Percentiles rank a stretch among this genome's conserved stretches.
Evolutionary conservation across 371 early-diverging fungal species (phyloP).

Genomic region (Nosema muscidifuracis): DNA sequence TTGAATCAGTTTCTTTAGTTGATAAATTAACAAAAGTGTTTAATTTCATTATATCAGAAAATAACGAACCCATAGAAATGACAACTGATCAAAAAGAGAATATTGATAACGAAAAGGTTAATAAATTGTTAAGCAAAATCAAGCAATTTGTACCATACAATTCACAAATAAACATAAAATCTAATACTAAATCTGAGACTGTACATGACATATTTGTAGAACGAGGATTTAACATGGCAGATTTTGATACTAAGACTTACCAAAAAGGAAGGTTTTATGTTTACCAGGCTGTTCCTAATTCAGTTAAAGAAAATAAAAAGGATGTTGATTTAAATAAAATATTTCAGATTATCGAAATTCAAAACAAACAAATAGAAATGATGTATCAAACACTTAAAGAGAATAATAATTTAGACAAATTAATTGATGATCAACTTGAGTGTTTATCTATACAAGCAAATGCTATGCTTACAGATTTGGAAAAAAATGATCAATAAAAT

Average conservation of each 20-base stretch:
- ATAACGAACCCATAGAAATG: not conserved
- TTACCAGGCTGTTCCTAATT: slow-evolving; percentile 20
- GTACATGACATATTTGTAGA: not conserved
- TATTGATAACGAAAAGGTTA: no score
- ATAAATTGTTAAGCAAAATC: no score
- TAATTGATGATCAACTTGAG: not conserved
- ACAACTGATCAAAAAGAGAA: not conserved
- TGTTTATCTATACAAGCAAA: not conserved
- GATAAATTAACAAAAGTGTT: not conserved
- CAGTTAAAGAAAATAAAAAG: slow-evolving; percentile 1
- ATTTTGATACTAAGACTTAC: slow-evolving; percentile 22
- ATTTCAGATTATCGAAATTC: slow-evolving; percentile 11
- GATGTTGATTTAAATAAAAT: slow-evolving; percentile 7
- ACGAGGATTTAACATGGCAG: slow-evolving; percentile 1
- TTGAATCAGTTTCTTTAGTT: not conserved
- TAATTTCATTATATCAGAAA: not conserved
- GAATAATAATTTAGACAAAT: not conserved
- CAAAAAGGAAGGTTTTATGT: slow-evolving; percentile 29
- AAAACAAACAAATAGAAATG: slow-evolving; percentile 24
- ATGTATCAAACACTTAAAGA: slow-evolving; percentile 13
- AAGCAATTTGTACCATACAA: no score
- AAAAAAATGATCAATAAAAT: not conserved
- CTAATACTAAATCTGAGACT: not conserved
- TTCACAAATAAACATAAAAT: not conserved
- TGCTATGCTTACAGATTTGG: not conserved